Conservation (phyloP, 495 filamentous ascomycete species). For the Niebla homalea region DNA sequence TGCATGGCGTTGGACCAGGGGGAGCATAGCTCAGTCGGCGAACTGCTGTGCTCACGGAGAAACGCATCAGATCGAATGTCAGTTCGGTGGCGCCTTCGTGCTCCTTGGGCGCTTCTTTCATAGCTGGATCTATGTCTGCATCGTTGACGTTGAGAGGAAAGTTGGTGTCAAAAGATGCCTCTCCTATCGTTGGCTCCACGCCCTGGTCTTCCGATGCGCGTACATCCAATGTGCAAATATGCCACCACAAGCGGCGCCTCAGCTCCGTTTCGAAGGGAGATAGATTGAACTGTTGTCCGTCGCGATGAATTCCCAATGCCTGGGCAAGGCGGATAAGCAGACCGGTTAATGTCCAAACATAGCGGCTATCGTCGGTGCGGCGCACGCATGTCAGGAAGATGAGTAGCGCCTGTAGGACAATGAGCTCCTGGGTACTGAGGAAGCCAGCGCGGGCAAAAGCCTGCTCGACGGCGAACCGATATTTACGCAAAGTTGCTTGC, state of each 20-base stretch:
- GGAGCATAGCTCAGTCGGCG: slow-evolving; percentile 22
- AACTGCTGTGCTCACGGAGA: slow-evolving; percentile 21
- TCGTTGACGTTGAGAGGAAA: slow-evolving; percentile 68
- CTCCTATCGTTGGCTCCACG: slow-evolving; percentile 51
- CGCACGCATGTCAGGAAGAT: slow-evolving; percentile 31
- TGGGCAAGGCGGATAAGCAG: slow-evolving; percentile 35
- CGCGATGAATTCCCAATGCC: slow-evolving; percentile 32
- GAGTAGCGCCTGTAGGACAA: slow-evolving; percentile 19
- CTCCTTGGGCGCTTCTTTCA: slow-evolving; percentile 40
- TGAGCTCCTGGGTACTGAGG: slow-evolving; percentile 18
- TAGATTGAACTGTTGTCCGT: slow-evolving; percentile 46
- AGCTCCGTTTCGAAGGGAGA: slow-evolving; percentile 57
- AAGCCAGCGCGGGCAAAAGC: slow-evolving; percentile 19
- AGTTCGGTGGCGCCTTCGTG: slow-evolving; percentile 56
- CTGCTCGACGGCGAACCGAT: slow-evolving; percentile 20
- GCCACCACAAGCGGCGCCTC: slow-evolving; percentile 60
- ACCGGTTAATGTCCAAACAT: slow-evolving; percentile 31
- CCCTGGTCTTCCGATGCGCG: slow-evolving; percentile 65
- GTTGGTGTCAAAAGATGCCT: slow-evolving; percentile 55
- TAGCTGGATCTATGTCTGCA: slow-evolving; percentile 50
- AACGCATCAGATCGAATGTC: slow-evolving; percentile 61
- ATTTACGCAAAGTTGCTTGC: slow-evolving; percentile 20
- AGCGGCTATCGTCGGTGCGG: slow-evolving; percentile 29
- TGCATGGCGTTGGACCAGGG: slow-evolving; percentile 12
- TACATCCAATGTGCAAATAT: slow-evolving; percentile 50